Evolutionary conservation across 192 early-diverging fungal species (phyloP).

Genomic region (Obelidium mucronatum): DNA sequence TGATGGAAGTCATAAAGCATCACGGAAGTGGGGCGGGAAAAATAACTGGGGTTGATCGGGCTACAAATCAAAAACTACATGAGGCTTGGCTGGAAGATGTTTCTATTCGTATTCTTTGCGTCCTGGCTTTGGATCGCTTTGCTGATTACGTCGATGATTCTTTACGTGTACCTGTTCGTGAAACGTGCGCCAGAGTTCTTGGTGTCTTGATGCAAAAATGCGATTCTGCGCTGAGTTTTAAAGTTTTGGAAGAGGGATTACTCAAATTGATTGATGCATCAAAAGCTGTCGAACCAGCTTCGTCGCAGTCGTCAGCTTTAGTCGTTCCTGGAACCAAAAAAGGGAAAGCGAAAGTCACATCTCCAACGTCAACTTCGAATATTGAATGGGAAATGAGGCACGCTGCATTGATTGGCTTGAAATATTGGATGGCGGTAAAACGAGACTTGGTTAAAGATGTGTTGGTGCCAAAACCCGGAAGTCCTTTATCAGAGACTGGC

Average conservation of each 20-base stretch:
- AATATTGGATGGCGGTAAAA: constrained; percentile 93
- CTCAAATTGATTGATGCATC: constrained; percentile 59
- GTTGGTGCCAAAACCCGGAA: constrained; percentile 45
- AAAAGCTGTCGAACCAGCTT: not conserved
- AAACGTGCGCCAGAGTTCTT: constrained; percentile 86
- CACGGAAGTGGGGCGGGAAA: constrained; percentile 88
- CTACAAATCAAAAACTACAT: constrained; percentile 73
- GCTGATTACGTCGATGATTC: constrained; percentile 96
- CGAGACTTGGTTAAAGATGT: constrained; percentile 82
- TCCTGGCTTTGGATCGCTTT: constrained; percentile 94
- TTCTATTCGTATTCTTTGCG: constrained; percentile 87
- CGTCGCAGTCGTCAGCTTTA: not conserved
- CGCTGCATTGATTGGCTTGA: constrained; percentile 89
- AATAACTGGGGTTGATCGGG: constrained; percentile 55
- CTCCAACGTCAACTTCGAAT: not conserved
- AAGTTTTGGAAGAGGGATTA: constrained; percentile 62
- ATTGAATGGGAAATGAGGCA: constrained; percentile 88
- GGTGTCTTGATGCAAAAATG: constrained; percentile 71
- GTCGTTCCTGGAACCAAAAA: not conserved
- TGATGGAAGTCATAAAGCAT: constrained; percentile 85
- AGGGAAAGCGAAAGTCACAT: not conserved
- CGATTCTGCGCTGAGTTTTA: constrained; percentile 58
- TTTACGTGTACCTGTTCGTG: constrained; percentile 93
- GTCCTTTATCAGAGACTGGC: constrained; percentile 58
- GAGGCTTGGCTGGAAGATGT: constrained; percentile 87